These are phyloP conservation scores for Trifolium pratense DNA, from an alignment of 306 rosid genomes.

Conservation along the genomic window DNA sequence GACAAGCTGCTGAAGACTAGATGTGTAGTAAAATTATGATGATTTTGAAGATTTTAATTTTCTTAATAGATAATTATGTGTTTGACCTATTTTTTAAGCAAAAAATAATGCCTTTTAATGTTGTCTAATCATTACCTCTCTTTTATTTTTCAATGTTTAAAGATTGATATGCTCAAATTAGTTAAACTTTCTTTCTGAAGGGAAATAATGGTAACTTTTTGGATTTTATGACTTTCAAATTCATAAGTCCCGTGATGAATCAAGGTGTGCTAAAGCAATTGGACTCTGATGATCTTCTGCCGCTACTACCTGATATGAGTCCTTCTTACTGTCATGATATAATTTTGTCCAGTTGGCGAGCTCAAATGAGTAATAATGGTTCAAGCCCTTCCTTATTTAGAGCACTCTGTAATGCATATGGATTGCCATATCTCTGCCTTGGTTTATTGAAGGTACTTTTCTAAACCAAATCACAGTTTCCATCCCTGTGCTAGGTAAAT, in stretches of 20 bases:
- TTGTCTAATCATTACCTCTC: constrained; percentile 7
- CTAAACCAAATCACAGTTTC: constrained; percentile 24
- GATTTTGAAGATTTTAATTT: constrained; percentile 10
- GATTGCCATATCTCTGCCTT: constrained; percentile 84
- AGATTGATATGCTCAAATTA: constrained; percentile 39
- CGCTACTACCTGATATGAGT: constrained; percentile 72
- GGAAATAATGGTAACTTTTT: constrained; percentile 56
- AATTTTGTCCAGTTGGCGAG: constrained; percentile 70
- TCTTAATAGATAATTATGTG: constrained; percentile 5
- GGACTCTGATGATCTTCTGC: constrained; percentile 76
- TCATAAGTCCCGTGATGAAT: constrained; percentile 74
- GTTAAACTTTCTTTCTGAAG: constrained; percentile 50
- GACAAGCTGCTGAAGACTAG: neutral
- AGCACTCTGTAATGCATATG: constrained; percentile 87
- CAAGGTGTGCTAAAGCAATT: constrained; percentile 77
- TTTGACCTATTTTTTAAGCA: neutral
- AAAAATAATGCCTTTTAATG: constrained; percentile 9
- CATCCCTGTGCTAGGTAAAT: constrained; percentile 29
- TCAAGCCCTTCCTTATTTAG: constrained; percentile 71
- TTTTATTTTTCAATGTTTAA: constrained; percentile 30
- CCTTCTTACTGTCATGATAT: constrained; percentile 69
- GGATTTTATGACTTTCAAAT: constrained; percentile 75
- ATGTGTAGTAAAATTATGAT: constrained; percentile 13
- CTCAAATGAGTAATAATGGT: constrained; percentile 52
- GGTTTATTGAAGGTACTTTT: constrained; percentile 82